Evolutionary conservation across 805 yeast genomes (phyloP), one percentile per base, ranked within the genome.

Genomic region (Ogataea paradorogensis): DNA sequence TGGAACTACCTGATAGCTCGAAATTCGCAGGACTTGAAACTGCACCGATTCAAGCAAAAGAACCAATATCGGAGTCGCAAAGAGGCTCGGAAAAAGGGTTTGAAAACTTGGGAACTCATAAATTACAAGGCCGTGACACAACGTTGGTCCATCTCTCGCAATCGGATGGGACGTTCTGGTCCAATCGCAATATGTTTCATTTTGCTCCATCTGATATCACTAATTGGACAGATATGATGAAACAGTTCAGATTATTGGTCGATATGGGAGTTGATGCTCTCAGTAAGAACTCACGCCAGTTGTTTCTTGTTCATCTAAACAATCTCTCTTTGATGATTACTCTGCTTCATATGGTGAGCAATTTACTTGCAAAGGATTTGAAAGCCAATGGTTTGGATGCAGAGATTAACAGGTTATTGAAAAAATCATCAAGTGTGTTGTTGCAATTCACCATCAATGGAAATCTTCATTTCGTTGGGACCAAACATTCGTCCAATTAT

Each of bases 361-460:
- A 85, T 45, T 59, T 83, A 23, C 66, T 76, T 11, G 75, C 71
- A 40, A 68, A 69, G 23, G 81, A 79, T 44, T 66, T 79, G 30
- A 58, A 61, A 9, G 66, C 63, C 16, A 70, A 77, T 10, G 70
- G 71, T 24, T 66, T 69, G 41, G 74, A 76, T 37, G 61, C 58
- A 16, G 61, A 72, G 9, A 69, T 82, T 9, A 69, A 74, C 40
- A 66, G 67, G 38, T 61, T 76, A 27, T 58, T 83, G 48, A 76
- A 71, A 50, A 70, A 72, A 43, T 64, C 82, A 11, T 73, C 80
- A 0, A 62, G 70, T 7, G 66, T 82, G 1, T 70, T 79, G 42
- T 74, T 86, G 2, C 83, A 78, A 43, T 70, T 84, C 41, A 78
- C 80, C 42, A 74, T 82, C 41, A 80, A 80, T 53, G 84, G 86